phyloP scores from a whole-genome alignment of 2,329 filamentous ascomycete species.

The Colletotrichum tropicale region DNA sequence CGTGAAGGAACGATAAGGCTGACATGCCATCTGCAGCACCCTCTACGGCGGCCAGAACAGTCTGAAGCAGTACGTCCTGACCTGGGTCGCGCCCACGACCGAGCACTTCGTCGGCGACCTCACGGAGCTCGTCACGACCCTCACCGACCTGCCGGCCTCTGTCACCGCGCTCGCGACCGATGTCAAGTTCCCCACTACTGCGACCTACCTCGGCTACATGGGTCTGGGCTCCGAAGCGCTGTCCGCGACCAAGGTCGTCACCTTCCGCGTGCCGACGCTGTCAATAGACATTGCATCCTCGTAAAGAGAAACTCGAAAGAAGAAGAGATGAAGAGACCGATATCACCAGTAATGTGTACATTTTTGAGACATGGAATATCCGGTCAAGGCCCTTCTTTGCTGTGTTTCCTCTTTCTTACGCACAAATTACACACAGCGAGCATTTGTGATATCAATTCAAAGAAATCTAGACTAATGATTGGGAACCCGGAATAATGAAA shows the following conservation, averaged over 20 bases:
- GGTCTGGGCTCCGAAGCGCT: slow-evolving; percentile 57
- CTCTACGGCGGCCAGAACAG: slow-evolving; percentile 47
- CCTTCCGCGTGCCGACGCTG: slow-evolving; percentile 47
- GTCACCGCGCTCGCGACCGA: slow-evolving; percentile 23
- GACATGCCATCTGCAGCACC: slow-evolving; percentile 27
- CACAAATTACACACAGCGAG: slow-evolving; percentile 3
- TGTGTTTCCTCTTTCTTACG: not conserved
- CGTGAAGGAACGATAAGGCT: no score
- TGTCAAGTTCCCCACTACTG: slow-evolving; percentile 37
- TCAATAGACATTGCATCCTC: slow-evolving; percentile 33
- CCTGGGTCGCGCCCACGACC: slow-evolving; percentile 48
- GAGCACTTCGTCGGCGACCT: slow-evolving; percentile 52
- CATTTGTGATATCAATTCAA: slow-evolving; percentile 16
- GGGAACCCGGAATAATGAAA: slow-evolving; percentile 11
- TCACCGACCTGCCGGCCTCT: slow-evolving; percentile 27
- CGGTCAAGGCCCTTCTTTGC: no score
- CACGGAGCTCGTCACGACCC: slow-evolving; percentile 45
- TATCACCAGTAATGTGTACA: slow-evolving; percentile 5
- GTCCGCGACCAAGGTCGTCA: slow-evolving; percentile 46
- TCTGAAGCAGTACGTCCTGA: slow-evolving; percentile 49
- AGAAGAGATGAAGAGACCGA: not conserved
- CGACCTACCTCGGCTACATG: slow-evolving; percentile 56
- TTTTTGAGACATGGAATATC: not conserved
- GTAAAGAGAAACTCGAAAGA: not conserved
- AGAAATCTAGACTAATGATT: slow-evolving; percentile 16